phyloP scores from a whole-genome alignment of 371 early-diverging fungal species.

The Saksenaea vasiformis region DNA sequence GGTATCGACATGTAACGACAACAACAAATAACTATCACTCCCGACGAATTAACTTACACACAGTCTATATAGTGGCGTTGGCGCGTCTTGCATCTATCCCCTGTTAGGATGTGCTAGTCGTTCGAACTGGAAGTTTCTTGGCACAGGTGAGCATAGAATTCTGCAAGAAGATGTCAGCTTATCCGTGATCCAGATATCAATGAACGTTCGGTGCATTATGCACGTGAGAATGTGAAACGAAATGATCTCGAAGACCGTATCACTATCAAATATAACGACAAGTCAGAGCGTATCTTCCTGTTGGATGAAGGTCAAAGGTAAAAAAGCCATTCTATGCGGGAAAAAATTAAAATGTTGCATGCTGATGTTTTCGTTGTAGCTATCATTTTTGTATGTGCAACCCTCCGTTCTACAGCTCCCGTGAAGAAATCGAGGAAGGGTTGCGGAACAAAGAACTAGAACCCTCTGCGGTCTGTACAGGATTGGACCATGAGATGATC shows the following conservation, averaged over 20 bases:
- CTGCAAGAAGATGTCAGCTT: background rate
- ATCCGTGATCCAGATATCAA: conserved; percentile 49
- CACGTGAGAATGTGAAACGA: conserved; percentile 52
- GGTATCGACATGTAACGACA: conserved; percentile 64
- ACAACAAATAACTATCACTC: background rate
- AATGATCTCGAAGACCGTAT: conserved; percentile 55
- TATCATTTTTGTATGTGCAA: conserved; percentile 75
- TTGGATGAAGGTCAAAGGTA: conserved; percentile 16
- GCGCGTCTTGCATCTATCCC: conserved; percentile 79
- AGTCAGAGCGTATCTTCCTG: conserved; percentile 34
- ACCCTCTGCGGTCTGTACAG: conserved; percentile 63
- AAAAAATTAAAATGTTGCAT: too few species aligned
- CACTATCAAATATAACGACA: conserved; percentile 34
- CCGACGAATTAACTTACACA: background rate
- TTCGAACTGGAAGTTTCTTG: conserved; percentile 55
- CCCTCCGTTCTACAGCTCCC: conserved; percentile 69
- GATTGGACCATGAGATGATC: conserved; percentile 61
- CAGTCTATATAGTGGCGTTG: conserved; percentile 63
- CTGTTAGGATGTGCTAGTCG: conserved; percentile 58
- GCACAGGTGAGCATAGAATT: conserved; percentile 42
- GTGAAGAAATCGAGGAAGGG: conserved; percentile 45
- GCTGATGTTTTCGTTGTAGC: conserved; percentile 10
- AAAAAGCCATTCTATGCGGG: background rate
- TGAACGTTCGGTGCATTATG: conserved; percentile 50
- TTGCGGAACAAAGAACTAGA: conserved; percentile 39